Percentiles rank a stretch among this genome's conserved stretches.
These are phyloP conservation scores for Medicago lupulina DNA, from an alignment of 306 rosid species.

Conservation along the genomic window DNA sequence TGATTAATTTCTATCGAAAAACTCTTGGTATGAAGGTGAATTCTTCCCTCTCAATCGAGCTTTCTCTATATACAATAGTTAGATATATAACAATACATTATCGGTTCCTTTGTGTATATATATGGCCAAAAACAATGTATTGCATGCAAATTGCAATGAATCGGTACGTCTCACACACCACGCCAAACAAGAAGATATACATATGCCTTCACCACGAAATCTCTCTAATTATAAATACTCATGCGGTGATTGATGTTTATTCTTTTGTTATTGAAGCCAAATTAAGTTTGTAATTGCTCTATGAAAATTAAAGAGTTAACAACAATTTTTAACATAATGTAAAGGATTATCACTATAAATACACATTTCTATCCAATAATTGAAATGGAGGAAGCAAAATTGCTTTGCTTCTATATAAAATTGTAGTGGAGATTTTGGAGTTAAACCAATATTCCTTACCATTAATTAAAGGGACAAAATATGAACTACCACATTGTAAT, in stretches of 20 bases:
- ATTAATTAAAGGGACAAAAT: not conserved
- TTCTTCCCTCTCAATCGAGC: no score
- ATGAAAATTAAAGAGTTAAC: not conserved
- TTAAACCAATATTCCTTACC: conserved; percentile 4
- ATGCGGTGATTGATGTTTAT: conserved; percentile 4
- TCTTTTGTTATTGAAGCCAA: not conserved
- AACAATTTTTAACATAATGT: not conserved
- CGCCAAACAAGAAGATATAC: not conserved
- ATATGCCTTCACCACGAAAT: not conserved
- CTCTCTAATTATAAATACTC: not conserved
- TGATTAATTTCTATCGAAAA: no score
- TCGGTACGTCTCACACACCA: not conserved
- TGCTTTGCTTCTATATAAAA: not conserved
- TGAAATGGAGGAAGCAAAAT: not conserved
- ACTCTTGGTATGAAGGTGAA: no score
- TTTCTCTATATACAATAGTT: no score
- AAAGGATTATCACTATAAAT: not conserved
- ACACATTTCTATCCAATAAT: not conserved
- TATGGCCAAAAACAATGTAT: no score
- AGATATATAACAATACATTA: no score
- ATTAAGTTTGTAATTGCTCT: not conserved
- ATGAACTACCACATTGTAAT: not conserved
- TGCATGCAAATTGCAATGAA: not conserved
- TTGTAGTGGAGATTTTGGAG: not conserved
- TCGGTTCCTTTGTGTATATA: no score